Evolutionary conservation across 441 rosid species (phyloP).

Genomic region (Sinapis alba): DNA sequence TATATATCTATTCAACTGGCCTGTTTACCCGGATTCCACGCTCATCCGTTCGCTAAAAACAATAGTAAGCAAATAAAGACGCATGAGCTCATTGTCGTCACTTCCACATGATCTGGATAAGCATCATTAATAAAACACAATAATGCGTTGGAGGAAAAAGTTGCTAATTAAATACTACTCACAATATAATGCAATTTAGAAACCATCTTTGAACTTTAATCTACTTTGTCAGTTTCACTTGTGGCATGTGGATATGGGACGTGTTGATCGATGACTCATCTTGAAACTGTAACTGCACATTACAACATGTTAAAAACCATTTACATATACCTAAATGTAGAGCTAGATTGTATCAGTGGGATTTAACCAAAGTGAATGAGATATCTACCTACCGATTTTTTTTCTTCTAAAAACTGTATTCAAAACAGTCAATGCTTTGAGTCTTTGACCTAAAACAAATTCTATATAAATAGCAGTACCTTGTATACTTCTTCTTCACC

Average conservation of each 20-base stretch:
- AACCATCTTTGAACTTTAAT: not conserved
- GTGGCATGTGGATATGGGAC: slow-evolving; percentile 30
- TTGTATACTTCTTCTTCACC: not conserved
- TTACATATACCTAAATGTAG: not conserved
- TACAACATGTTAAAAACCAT: not conserved
- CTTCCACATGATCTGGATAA: slow-evolving; percentile 28
- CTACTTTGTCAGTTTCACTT: not conserved
- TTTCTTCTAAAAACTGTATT: not conserved
- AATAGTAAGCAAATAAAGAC: not conserved
- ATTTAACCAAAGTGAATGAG: not conserved
- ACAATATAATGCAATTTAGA: not conserved
- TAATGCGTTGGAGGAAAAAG: slow-evolving; percentile 12
- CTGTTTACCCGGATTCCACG: slow-evolving; percentile 9
- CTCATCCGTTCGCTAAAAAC: not conserved
- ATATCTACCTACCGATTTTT: not conserved
- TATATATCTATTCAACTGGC: not conserved
- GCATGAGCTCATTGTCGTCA: slow-evolving; percentile 14
- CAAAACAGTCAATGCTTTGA: not conserved
- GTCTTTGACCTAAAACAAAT: slow-evolving; percentile 22
- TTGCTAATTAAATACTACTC: not conserved
- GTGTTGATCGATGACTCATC: slow-evolving; percentile 26
- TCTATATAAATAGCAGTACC: slow-evolving; percentile 18
- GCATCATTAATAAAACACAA: slow-evolving; percentile 12
- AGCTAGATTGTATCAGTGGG: slow-evolving; percentile 26
- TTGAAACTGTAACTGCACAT: not conserved